Evolutionary conservation across 2,329 filamentous ascomycete species (phyloP).

Genomic region (Phyllosticta ampelicida): DNA sequence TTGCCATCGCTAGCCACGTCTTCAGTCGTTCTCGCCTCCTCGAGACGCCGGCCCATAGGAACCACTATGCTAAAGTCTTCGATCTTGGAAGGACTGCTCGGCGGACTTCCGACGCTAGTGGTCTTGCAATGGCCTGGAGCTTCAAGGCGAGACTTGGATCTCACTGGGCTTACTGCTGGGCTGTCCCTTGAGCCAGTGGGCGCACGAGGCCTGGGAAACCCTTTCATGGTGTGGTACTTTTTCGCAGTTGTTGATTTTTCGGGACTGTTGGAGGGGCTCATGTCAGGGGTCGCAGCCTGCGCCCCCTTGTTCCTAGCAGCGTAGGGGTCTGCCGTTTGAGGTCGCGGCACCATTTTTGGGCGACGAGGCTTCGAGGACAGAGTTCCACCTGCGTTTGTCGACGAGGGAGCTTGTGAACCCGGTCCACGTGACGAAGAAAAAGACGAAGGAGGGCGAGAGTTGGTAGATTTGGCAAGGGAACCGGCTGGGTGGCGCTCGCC

Average conservation of each 20-base stretch:
- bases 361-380: constrained; percentile 50
- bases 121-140: constrained; percentile 21
- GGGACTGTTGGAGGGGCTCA: constrained; percentile 36
- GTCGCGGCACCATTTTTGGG: constrained; percentile 36
- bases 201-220: constrained; percentile 19
- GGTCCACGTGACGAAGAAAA: constrained; percentile 18
- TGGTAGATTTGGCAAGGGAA: constrained; percentile 20
- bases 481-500: constrained; percentile 20
- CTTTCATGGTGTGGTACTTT: constrained; percentile 24
- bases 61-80: constrained; percentile 38
- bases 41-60: constrained; percentile 27
- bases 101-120: constrained; percentile 22
- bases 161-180: constrained; percentile 26
- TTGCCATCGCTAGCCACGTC: constrained; percentile 22
- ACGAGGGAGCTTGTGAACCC: constrained; percentile 19
- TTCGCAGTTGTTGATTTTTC: constrained; percentile 23
- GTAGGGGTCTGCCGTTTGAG: constrained; percentile 47
- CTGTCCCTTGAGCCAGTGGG: constrained; percentile 15
- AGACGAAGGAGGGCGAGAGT: constrained; percentile 27
- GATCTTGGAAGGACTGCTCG: constrained; percentile 27
- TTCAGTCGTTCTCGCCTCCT: constrained; percentile 30
- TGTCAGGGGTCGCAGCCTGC: constrained; percentile 36
- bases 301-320: constrained; percentile 23
- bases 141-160: constrained; percentile 26
- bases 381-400: constrained; percentile 25